Evolutionary conservation across 441 rosid species (phyloP), one percentile per base, ranked within the genome.

Genomic region (Geranium incanum): DNA sequence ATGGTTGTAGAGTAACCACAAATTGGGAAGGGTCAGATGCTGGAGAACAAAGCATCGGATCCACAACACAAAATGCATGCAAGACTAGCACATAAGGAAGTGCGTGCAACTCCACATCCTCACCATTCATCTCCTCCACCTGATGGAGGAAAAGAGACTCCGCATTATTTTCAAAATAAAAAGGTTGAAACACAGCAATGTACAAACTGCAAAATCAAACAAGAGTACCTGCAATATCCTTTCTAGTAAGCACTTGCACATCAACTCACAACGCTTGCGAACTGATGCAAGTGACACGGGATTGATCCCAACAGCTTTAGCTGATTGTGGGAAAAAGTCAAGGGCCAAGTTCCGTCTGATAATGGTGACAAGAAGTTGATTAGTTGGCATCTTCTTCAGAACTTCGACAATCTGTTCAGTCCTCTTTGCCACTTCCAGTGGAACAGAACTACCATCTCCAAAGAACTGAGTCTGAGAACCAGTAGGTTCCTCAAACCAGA

Each of bases 401-500:
- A 88, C 81, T 77, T 88, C 96, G 82, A 95, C 98, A 82, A 93
- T 91, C 85, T 95, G 98, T 83, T 95, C 96, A 62, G 97, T 90
- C 86, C 88, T 93, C 84, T 83, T 89, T 67, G 91, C 90, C 80
- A 93, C 88, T 76, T 95, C 98, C 81, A 88, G 50, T 37, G 99
- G 97, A 79, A 90, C 90, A 77, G 93, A 88, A 86, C 99, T 89
- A 82, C 89, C 90, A 80, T 90, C 92, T 75, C 91, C 85, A 79
- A 81, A 86, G 81, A 71, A 86, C 73, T 86, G 87, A 64, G 88
- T 83, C 83, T 84, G 97, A 64, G 78, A 73, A 68, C 93, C 87
- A 72, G 92, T 81, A 77, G 95, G 88, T 78, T 95, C 98, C 83
- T 95, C 97, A 73, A 95, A 95, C 99, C 99, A 95, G 77, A 95